Percentiles rank a stretch among this genome's conserved stretches.
phyloP scores from a whole-genome alignment of 2,329 filamentous ascomycete genomes.

The Colletotrichum chlorophyti region DNA sequence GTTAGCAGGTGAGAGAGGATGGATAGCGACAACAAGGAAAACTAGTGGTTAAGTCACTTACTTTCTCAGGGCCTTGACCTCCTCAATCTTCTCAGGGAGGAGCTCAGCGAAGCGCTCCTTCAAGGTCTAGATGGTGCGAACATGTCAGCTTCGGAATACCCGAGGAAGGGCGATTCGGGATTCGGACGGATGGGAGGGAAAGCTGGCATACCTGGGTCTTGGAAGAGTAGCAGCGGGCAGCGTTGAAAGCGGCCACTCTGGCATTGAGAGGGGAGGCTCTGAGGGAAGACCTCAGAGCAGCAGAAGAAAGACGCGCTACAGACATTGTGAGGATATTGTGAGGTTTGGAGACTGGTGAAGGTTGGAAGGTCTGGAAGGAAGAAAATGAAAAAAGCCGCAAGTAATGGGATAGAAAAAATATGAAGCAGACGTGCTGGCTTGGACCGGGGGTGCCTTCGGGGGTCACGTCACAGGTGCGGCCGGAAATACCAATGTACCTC shows the following conservation, averaged over 20 bases:
- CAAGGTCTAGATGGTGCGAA: constrained; percentile 72
- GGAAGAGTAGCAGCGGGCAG: constrained; percentile 88
- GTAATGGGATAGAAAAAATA: constrained; percentile 29
- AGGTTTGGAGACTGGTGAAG: constrained; percentile 35
- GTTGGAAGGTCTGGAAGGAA: constrained; percentile 35
- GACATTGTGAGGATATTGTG: constrained; percentile 68
- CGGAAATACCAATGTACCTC: constrained; percentile 25
- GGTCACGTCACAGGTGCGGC: constrained; percentile 27
- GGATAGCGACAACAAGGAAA: constrained; percentile 14
- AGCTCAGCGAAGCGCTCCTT: constrained; percentile 99
- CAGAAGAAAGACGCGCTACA: constrained; percentile 80
- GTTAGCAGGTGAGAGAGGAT: too few relatives aligned
- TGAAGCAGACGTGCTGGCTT: constrained; percentile 26
- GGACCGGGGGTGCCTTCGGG: constrained; percentile 24
- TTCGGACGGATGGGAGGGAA: constrained; percentile 16
- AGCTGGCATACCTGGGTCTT: constrained; percentile 77
- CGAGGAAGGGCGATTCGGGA: constrained; percentile 30
- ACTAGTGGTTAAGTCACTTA: constrained; percentile 54
- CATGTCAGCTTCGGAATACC: constrained; percentile 32
- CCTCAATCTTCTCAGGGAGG: constrained; percentile 94
- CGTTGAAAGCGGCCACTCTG: constrained; percentile 78
- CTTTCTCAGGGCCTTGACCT: constrained; percentile 99
- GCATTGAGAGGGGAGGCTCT: constrained; percentile 71
- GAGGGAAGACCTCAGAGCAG: constrained; percentile 81
- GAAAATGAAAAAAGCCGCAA: constrained; percentile 32